Base-by-base conservation (phyloP, 345 rosid genomes). In the Gossypium anomalum region DNA sequence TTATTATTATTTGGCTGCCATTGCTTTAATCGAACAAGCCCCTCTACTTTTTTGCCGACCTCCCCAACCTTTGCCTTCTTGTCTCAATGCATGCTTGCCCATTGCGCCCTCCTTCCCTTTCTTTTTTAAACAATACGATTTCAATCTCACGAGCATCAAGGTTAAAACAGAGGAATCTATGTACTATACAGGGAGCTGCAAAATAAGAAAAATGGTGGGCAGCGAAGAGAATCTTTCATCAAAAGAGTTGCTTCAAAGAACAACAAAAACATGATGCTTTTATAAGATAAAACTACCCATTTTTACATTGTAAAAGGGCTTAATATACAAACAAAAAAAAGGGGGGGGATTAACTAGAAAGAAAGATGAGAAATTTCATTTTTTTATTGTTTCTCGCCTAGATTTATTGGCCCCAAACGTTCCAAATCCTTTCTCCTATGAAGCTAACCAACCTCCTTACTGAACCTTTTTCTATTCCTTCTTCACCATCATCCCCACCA, bases 371-470 rank as follows among this genome's bases (percentile, higher is more conserved):
- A 20, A n/a, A 41, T 65, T 47, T 22, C 68, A 41, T 45, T 2
- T 61, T 45, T 45, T 44, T 51, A 38, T 19, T 11, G 62, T 76
- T 55, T 53, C 72, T 64, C 59, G 61, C 4, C 38, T 67, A 67
- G 73, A 62, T 67, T 82, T 80, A 69, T 67, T 74, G 76, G 44
- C 84, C 88, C 88, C 90, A 90, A 76, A 86, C 90, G 49, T 89
- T 85, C 93, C 91, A 88, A 49, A 90, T 82, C 81, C 79, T 91
- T 79, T 88, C 93, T 61, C 94, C 98, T 44, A 93, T 82, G 68
- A 86, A 93, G 74, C 82, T 85, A 73, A 89, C 85, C 41, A 93
- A 43, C 82, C 79, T 52, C 67, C 82, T 81, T 34, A 89, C 80
- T 0, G 88, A 77, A 48, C 90, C 87, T 67, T 78, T 86, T 16